Evolutionary conservation across 768 basidiomycete genomes (phyloP).

Genomic region (Xerocomus spinulosus): DNA sequence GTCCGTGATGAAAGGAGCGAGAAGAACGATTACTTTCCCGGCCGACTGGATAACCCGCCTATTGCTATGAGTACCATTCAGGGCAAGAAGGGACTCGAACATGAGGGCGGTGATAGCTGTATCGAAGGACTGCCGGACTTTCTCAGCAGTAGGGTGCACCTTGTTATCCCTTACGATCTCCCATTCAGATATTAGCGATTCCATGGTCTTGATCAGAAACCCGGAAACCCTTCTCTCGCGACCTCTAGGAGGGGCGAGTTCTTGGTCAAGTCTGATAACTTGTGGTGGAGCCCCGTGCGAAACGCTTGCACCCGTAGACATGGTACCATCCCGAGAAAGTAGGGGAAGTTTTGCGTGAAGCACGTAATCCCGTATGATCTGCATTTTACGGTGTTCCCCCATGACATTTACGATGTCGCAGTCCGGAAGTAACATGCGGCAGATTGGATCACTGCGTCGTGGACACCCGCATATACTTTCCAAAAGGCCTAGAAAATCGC

Average conservation of each 20-base stretch:
- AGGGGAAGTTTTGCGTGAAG: conserved; percentile 59
- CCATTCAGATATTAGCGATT: conserved; percentile 47
- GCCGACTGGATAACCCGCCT: conserved; percentile 60
- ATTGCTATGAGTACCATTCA: conserved; percentile 63
- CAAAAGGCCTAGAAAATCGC: conserved; percentile 62
- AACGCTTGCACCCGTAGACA: background rate
- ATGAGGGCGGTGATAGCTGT: conserved; percentile 57
- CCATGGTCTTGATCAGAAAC: conserved; percentile 61
- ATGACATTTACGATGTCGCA: conserved; percentile 59
- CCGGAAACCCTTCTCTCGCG: conserved; percentile 60
- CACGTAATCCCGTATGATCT: conserved; percentile 65
- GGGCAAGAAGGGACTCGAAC: conserved; percentile 61
- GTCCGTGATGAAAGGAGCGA: conserved; percentile 37
- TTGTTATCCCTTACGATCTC: conserved; percentile 34
- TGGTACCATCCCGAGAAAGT: conserved; percentile 21
- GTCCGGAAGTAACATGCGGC: conserved; percentile 60
- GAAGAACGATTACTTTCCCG: conserved; percentile 47
- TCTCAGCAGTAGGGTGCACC: conserved; percentile 51
- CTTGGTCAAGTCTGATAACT: conserved; percentile 16
- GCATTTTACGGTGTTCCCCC: conserved; percentile 52
- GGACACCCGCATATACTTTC: conserved; percentile 58
- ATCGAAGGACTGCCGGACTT: conserved; percentile 65
- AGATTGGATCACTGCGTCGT: conserved; percentile 42
- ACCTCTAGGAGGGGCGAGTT: conserved; percentile 44
- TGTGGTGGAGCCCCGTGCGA: conserved; percentile 6